Evolutionary conservation across 2,329 filamentous ascomycete species (phyloP).

Genomic region (Claviceps fusiformis): DNA sequence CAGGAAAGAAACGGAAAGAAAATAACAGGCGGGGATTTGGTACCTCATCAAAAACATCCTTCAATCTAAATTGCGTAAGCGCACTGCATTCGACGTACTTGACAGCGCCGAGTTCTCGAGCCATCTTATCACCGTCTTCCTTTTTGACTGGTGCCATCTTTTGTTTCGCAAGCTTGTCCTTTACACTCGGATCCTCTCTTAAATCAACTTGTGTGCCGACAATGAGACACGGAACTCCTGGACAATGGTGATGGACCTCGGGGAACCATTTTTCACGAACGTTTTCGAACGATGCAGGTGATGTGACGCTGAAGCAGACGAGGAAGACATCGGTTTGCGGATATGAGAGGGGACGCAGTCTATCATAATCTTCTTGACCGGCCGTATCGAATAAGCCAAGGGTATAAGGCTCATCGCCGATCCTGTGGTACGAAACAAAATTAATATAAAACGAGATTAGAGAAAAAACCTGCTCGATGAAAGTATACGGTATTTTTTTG

Average conservation of each 20-base stretch:
- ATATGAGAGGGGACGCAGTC: conserved; percentile 89
- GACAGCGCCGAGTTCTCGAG: conserved; percentile 90
- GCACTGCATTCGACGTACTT: conserved; percentile 99
- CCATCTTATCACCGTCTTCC: conserved; percentile 92
- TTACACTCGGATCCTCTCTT: conserved; percentile 72
- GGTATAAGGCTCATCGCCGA: conserved; percentile 96
- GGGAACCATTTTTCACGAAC: conserved; percentile 98
- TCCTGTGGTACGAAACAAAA: conserved; percentile 44
- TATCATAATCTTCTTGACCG: conserved; percentile 98
- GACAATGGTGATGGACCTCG: conserved; percentile 96
- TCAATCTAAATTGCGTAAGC: conserved; percentile 93
- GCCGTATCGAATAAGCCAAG: conserved; percentile 96
- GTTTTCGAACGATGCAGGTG: conserved; percentile 96
- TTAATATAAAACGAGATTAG: no score
- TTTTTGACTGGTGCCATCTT: conserved; percentile 89
- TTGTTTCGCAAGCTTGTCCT: conserved; percentile 86
- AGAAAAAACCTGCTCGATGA: background rate
- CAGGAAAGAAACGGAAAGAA: background rate
- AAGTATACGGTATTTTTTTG: background rate
- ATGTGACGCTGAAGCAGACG: conserved; percentile 96
- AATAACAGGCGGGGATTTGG: conserved; percentile 12
- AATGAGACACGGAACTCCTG: conserved; percentile 92
- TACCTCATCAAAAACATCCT: conserved; percentile 99
- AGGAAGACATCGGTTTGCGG: conserved; percentile 98
- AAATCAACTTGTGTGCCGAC: conserved; percentile 97